A percentile compares a stretch with the other conserved stretches of the same genome.
phyloP scores from a whole-genome alignment of 169 alveolate species.

The Pseudocohnilembus persalinus region DNA sequence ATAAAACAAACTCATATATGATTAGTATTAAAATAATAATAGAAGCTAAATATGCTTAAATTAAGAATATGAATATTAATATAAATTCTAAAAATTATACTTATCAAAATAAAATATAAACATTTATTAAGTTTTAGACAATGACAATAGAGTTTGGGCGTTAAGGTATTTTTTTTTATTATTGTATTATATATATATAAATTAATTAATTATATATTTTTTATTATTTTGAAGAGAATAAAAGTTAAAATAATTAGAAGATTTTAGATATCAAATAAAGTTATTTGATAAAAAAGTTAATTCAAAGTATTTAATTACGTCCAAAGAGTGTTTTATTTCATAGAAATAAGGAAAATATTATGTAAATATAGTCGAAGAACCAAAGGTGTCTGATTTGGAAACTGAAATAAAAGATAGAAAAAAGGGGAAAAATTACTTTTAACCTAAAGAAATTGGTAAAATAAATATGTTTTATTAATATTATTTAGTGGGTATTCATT shows the following conservation, averaged over 20 bases:
- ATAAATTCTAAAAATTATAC: no score
- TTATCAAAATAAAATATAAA: no score
- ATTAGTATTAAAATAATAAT: no score
- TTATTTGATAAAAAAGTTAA: constrained; percentile 19
- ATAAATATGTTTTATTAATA: no score
- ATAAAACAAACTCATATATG: no score
- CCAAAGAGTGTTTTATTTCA: constrained; percentile 28
- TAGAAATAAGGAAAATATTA: constrained; percentile 17
- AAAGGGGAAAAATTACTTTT: constrained; percentile 12
- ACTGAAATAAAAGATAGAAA: constrained; percentile 21
- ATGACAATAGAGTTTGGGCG: background rate
- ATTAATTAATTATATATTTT: no score
- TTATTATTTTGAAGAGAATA: background rate
- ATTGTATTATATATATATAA: no score
- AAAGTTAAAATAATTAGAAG: background rate
- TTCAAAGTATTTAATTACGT: constrained; percentile 18
- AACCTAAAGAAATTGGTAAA: constrained; percentile 33
- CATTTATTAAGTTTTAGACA: background rate
- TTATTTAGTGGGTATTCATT: background rate
- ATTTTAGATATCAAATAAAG: background rate
- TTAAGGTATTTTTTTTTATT: background rate
- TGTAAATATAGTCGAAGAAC: constrained; percentile 35
- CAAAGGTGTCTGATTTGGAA: constrained; percentile 18
- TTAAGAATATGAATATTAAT: no score
- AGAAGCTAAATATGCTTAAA: no score